Percentiles rank a stretch among this genome's conserved stretches.
Evolutionary conservation across 1,284 basidiomycete genomes (phyloP).

Genomic region (Hymenochaete sp.): DNA sequence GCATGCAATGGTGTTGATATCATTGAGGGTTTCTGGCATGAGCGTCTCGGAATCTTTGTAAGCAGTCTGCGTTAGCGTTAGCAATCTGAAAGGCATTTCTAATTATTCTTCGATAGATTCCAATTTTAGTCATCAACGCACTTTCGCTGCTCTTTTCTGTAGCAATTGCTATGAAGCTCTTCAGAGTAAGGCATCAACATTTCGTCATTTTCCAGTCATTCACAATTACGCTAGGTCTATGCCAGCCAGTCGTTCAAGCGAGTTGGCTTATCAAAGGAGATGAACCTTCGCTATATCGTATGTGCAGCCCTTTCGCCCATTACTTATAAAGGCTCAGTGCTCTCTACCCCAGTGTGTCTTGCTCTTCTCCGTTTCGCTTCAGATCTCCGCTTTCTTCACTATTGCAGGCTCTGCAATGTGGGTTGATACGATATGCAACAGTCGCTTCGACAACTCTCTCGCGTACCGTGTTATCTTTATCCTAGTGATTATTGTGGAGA

Average conservation of each 20-base stretch:
- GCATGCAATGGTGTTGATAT: constrained; percentile 17
- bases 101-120: no score
- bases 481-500: constrained; percentile 17
- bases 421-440: constrained; percentile 21
- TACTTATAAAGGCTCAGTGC: neutral
- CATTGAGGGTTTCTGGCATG: constrained; percentile 16
- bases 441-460: constrained; percentile 10
- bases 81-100: no score
- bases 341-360: constrained; percentile 18
- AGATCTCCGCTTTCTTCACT: constrained; percentile 23
- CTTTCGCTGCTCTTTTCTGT: neutral
- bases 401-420: constrained; percentile 22
- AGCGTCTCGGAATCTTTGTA: constrained; percentile 12
- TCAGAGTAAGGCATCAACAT: constrained; percentile 8
- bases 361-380: constrained; percentile 21
- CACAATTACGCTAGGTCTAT: constrained; percentile 14
- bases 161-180: constrained; percentile 12
- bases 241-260: constrained; percentile 21
- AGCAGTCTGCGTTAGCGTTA: no score
- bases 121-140: constrained; percentile 12
- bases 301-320: neutral
- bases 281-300: constrained; percentile 18
- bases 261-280: constrained; percentile 20
- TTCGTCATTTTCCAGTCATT: no score
- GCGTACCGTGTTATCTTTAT: constrained; percentile 18